Evolutionary conservation across 345 rosid genomes (phyloP).

Genomic region (Rhodamnia rubescens): DNA sequence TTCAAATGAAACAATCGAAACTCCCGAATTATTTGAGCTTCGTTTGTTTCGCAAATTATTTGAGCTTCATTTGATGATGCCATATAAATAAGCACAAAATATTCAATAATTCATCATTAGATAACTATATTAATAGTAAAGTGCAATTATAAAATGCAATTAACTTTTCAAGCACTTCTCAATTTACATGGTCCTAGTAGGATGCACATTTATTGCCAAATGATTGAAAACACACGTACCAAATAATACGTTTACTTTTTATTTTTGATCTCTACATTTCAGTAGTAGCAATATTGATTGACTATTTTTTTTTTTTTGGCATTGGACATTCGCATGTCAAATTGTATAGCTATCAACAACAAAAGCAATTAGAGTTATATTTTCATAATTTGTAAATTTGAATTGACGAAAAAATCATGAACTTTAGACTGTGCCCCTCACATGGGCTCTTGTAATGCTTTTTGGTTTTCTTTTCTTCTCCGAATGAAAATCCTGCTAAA

Average conservation of each 20-base stretch:
- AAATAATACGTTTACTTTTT: background rate
- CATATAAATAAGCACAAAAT: background rate
- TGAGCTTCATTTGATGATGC: background rate
- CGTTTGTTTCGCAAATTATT: too few relatives aligned
- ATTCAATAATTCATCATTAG: background rate
- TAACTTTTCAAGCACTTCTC: background rate
- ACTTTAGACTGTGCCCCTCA: background rate
- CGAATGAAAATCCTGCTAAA: background rate
- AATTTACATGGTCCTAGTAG: background rate
- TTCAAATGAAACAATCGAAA: too few relatives aligned
- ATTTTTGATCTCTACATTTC: background rate
- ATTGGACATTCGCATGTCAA: background rate
- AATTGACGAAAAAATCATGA: background rate
- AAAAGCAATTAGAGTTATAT: background rate
- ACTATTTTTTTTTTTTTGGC: background rate
- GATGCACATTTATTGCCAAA: background rate
- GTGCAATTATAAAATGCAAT: background rate
- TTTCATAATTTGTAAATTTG: background rate
- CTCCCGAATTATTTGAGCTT: too few relatives aligned
- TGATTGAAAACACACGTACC: background rate
- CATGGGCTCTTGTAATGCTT: background rate
- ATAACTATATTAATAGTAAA: background rate
- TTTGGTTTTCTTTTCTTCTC: background rate
- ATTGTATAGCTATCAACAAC: background rate
- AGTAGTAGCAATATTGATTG: background rate